phyloP scores from a whole-genome alignment of 2,329 filamentous ascomycete species.

The Pleomassaria siparia region DNA sequence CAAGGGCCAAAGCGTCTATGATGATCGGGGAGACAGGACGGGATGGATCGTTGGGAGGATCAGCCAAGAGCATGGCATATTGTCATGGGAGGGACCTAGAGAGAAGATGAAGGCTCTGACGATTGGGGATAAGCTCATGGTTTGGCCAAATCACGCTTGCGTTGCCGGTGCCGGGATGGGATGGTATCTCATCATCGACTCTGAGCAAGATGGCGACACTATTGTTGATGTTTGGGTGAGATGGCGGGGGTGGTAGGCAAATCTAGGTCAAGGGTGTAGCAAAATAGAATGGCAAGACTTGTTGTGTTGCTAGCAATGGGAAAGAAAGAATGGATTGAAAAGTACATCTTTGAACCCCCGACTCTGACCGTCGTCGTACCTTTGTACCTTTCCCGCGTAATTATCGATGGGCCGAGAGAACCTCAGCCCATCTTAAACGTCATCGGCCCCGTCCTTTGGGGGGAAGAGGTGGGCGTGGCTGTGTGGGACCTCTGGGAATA shows the following conservation, averaged over 20 bases:
- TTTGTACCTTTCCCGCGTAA: not conserved
- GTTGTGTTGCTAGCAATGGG: not conserved
- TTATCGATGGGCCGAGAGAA: not conserved
- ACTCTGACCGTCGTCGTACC: not conserved
- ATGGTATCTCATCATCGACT: slow-evolving; percentile 75
- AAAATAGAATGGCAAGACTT: not conserved
- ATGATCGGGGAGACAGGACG: slow-evolving; percentile 31
- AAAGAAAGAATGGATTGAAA: not conserved
- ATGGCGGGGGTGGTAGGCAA: slow-evolving; percentile 66
- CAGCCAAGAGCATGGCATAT: slow-evolving; percentile 76
- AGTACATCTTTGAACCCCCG: not conserved
- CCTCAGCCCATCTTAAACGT: slow-evolving; percentile 9
- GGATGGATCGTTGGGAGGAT: slow-evolving; percentile 71
- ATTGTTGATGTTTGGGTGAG: slow-evolving; percentile 74
- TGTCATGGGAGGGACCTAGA: slow-evolving; percentile 58
- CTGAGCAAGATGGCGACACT: slow-evolving; percentile 55
- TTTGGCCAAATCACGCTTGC: slow-evolving; percentile 83
- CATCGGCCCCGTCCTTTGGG: slow-evolving; percentile 7
- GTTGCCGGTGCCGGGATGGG: slow-evolving; percentile 71
- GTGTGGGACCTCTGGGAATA: too few species aligned
- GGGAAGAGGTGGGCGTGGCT: too few species aligned
- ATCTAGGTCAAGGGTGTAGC: not conserved
- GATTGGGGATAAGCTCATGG: slow-evolving; percentile 66
- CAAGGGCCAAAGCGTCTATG: slow-evolving; percentile 22
- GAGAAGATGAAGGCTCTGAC: slow-evolving; percentile 51